Evolutionary conservation across 371 early-diverging fungal genomes (phyloP).

Genomic region (Syncephalis plumigaleata): DNA sequence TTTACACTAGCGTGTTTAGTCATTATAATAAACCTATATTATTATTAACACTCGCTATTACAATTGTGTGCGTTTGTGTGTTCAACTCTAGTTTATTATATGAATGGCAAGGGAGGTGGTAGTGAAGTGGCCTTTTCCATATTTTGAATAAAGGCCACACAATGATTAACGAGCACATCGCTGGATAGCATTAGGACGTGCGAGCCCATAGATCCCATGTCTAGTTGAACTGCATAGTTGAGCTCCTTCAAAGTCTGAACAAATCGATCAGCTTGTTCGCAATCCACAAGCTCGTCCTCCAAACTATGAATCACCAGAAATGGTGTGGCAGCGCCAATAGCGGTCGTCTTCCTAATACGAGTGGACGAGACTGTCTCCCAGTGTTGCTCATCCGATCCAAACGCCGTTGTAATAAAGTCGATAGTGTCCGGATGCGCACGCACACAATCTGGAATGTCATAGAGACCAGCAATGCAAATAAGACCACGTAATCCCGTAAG

Average conservation of each 20-base stretch:
- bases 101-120: no score
- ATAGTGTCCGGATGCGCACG: conserved; percentile 39
- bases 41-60: no score
- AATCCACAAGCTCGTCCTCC: conserved; percentile 44
- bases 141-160: no score
- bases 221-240: background rate
- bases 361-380: conserved; percentile 1
- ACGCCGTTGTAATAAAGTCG: conserved; percentile 24
- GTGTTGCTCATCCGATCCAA: conserved; percentile 2
- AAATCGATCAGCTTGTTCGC: conserved; percentile 33
- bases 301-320: conserved; percentile 43
- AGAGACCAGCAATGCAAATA: conserved; percentile 64
- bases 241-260: background rate
- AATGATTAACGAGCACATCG: no score
- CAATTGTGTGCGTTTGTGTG: no score
- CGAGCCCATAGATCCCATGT: background rate
- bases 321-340: conserved; percentile 11
- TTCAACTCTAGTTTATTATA: no score
- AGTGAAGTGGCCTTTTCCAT: no score
- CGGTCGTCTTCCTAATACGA: background rate
- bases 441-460: conserved; percentile 44
- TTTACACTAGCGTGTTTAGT: no score
- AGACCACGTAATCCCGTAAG: conserved; percentile 24
- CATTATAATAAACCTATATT: no score
- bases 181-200: background rate